Base-by-base conservation (phyloP, 176 grass and related monocot species). In the Rhynchospora pubera region DNA sequence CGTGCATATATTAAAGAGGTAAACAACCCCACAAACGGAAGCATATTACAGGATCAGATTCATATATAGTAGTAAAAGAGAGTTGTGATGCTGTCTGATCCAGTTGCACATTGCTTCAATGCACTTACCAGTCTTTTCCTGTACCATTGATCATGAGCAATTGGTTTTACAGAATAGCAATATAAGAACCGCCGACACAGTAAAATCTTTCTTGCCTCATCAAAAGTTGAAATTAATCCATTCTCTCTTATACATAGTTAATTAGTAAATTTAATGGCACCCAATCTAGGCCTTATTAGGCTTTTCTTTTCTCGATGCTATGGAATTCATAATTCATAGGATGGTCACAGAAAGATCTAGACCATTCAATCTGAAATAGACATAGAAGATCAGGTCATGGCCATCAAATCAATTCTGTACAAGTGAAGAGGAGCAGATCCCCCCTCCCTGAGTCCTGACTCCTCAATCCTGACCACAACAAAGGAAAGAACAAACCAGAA, bases 1-100 rank as follows among this genome's bases (percentile, higher is more conserved):
- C 50, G 15, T 77, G 50, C 50, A 56, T 12, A 53, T 55, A 77
- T 77, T 14, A 32, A 50, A 50, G 16, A 9, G 51, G 45, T 48
- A 74, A 55, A 76, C 72, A 55, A 0, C 72, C 72, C 72, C 72
- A 76, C 23, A 8, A 30, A 55, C 22, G 1, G n/a, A 47, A 75
- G 21, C 45, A 76, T 76, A 55, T 76, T 16, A 76, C 24, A 1
- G 30, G 48, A 55, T 77, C 24, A 77, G 72, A 77, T 77, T 74
- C 46, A 74, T n/a, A n/a, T n/a, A n/a, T 45, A 77, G 23, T 50
- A 77, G 72, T 53, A 75, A 75, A 28, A 5, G 50, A 56, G 72
- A 18, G 50, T 32, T 56, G 23, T 32, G 21, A 55, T 28, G 10
- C 50, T 77, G 72, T 77, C 72, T 24, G 50, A 34, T 18, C 48